Base-by-base conservation (phyloP, 495 filamentous ascomycete species). In the Bathelium albidoporum region DNA sequence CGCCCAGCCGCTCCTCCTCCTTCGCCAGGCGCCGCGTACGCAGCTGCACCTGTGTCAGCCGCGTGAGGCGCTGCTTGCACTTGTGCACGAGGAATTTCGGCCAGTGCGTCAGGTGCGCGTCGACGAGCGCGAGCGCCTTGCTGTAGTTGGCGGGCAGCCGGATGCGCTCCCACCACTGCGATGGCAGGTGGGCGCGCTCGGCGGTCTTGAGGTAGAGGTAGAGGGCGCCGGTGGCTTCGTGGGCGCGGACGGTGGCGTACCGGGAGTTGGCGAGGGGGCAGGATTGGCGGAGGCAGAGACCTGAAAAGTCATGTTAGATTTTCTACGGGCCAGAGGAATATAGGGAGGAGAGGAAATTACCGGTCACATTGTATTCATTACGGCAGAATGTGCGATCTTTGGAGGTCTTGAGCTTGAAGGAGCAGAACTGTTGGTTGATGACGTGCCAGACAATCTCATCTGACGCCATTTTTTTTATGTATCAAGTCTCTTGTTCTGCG, bases 381-480 rank as follows among this genome's bases (percentile, higher is more conserved):
- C 90, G 87, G 74, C 94, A 99, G 77, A 97, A 98, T 70, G 85
- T 96, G 74, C 93, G 86, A 32, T 87, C 85, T 77, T 96, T 97
- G 24, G 90, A 90, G 9, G 91, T 95, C 79, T 89, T 88, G 65
- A 97, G 80, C 70, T 97, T 97, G 79, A 91, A 97, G 58, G 89
- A 86, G 77, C 94, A 98, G 73, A 97, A 96, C 75, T 96, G 90
- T 76, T 97, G 86, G 74, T 91, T 90, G 62, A 96, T 95, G 62
- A 95, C 85, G 70, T 92, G 87, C 94, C 94, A 98, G 69, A 98
- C 90, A 67, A 98, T 95, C 75, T 97, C 94, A 81, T 98, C 94
- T 53, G 90, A 95, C 69, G 88, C 84, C 82, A 86, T 89, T 12
- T 32, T 62, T 12, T 9, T 28, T 24, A 20, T n/a, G 2, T 16